phyloP scores from a whole-genome alignment of 192 early-diverging fungal species.

The Chytriomyces sp. region DNA sequence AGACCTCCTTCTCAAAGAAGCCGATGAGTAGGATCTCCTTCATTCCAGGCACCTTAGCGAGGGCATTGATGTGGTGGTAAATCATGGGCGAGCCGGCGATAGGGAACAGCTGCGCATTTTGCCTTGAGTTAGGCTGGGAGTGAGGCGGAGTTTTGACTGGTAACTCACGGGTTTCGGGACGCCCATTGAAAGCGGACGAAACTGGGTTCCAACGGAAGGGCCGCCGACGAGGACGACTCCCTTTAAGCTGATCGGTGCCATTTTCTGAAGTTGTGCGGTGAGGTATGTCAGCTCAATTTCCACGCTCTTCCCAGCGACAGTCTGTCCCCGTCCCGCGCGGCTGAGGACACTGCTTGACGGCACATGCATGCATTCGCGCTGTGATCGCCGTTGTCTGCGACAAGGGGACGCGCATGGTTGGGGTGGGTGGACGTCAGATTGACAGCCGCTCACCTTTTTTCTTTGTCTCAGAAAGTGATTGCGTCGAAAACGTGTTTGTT shows the following conservation, averaged over 20 bases:
- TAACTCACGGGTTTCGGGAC: conserved; percentile 81
- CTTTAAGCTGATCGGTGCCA: conserved; percentile 54
- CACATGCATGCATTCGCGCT: too few species aligned
- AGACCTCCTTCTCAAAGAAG: conserved; percentile 95
- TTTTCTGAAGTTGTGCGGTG: not conserved
- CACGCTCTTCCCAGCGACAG: too few species aligned
- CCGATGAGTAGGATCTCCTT: conserved; percentile 95
- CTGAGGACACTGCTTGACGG: too few species aligned
- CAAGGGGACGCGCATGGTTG: too few species aligned
- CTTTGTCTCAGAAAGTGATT: too few species aligned
- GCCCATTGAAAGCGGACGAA: conserved; percentile 95
- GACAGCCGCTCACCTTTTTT: too few species aligned
- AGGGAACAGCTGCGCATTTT: conserved; percentile 74
- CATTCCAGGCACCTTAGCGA: conserved; percentile 84
- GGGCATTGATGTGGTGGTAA: conserved; percentile 92
- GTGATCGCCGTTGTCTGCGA: too few species aligned
- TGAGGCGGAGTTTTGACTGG: not conserved
- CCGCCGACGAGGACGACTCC: conserved; percentile 97
- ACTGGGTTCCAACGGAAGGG: conserved; percentile 94
- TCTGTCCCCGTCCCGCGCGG: too few species aligned
- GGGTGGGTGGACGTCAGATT: too few species aligned
- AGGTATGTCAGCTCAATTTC: too few species aligned
- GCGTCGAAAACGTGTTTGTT: too few species aligned
- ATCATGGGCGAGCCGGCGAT: conserved; percentile 96
- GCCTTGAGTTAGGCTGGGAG: not conserved